Base-by-base conservation (phyloP, 768 basidiomycete species). In the Termitomyces bulborhizus region DNA sequence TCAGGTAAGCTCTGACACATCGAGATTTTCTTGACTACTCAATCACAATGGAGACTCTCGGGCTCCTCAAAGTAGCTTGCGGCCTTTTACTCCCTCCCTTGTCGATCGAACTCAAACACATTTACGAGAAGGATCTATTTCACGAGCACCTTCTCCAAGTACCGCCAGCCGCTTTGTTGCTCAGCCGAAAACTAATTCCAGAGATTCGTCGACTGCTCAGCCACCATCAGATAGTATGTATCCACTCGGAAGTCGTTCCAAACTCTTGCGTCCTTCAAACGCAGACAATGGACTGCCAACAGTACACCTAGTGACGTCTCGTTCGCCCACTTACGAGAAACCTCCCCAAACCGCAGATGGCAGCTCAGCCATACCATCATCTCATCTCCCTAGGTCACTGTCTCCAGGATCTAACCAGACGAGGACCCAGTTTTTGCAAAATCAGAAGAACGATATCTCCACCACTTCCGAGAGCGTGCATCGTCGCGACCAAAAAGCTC, bases 401-500 rank as follows among this genome's bases (percentile, higher is more conserved):
- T 67, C 66, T 18, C 68, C 69, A 16, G 46, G 58, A 18, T 60
- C 71, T 32, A n/a, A 65, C 67, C 41, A 63, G 34, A 56, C 71
- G 42, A 66, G 68, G 26, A 69, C 69, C 52, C 62, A 64, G 9
- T 58, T 66, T 5, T 49, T 5, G 4, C 37, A 40, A 18, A 40
- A n/a, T 50, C n/a, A 26, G 6, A 37, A 29, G 13, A 40, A 5
- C 18, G 39, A 40, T 18, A 4, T 50, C n/a, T 11, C 9, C 3
- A 11, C n/a, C 27, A 60, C 66, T 24, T 47, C 66, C 36, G 71
- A 76, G 29, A 72, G 67, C 26, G 60, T 69, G 21, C 69, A 69
- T 18, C 81, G 86, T 16, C 76, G 79, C 59, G 87, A 83, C 54
- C 83, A 76, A 43, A 87, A 85, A 59, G 81, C 84, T 26, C 81